Conservation (phyloP, 2,329 filamentous ascomycete species). For the Colletotrichum simmondsii region DNA sequence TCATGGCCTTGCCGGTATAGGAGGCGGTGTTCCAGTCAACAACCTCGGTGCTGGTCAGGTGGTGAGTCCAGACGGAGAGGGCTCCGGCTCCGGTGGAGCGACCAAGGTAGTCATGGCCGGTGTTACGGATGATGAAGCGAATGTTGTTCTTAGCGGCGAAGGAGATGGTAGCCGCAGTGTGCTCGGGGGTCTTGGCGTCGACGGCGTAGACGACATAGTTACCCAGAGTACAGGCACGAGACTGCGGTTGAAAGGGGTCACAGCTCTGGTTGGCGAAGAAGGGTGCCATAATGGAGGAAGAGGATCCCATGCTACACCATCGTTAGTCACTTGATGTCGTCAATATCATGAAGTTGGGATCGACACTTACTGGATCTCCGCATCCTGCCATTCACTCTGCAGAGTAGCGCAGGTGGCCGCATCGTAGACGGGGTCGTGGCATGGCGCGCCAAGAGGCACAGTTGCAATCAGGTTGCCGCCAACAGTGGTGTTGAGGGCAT, state of each 20-base stretch:
- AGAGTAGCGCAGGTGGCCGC: slow-evolving; percentile 53
- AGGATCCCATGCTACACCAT: slow-evolving; percentile 44
- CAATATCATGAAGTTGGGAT: not conserved
- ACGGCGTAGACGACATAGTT: slow-evolving; percentile 56
- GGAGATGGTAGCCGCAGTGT: slow-evolving; percentile 45
- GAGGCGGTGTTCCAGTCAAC: slow-evolving; percentile 40
- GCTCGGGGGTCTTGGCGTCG: slow-evolving; percentile 42
- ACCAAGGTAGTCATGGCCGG: slow-evolving; percentile 64
- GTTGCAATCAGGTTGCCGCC: slow-evolving; percentile 59
- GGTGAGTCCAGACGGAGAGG: slow-evolving; percentile 58
- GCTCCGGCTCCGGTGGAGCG: slow-evolving; percentile 63
- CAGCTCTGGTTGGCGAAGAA: slow-evolving; percentile 54
- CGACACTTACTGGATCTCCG: slow-evolving; percentile 53
- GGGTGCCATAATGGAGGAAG: slow-evolving; percentile 52
- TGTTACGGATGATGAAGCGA: slow-evolving; percentile 62
- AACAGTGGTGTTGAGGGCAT: slow-evolving; percentile 58
- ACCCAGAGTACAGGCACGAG: slow-evolving; percentile 53
- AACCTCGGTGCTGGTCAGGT: slow-evolving; percentile 51
- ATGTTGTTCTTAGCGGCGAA: slow-evolving; percentile 52
- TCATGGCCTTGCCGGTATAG: slow-evolving; percentile 42
- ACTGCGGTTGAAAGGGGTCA: slow-evolving; percentile 50
- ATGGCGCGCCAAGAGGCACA: slow-evolving; percentile 57
- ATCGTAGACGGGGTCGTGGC: slow-evolving; percentile 58
- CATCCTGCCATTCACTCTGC: slow-evolving; percentile 54
- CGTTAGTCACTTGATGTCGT: not conserved